Percentiles rank a stretch among this genome's conserved stretches.
These are phyloP conservation scores for Bathelium albidoporum DNA, from an alignment of 495 filamentous ascomycete genomes.

Conservation along the genomic window DNA sequence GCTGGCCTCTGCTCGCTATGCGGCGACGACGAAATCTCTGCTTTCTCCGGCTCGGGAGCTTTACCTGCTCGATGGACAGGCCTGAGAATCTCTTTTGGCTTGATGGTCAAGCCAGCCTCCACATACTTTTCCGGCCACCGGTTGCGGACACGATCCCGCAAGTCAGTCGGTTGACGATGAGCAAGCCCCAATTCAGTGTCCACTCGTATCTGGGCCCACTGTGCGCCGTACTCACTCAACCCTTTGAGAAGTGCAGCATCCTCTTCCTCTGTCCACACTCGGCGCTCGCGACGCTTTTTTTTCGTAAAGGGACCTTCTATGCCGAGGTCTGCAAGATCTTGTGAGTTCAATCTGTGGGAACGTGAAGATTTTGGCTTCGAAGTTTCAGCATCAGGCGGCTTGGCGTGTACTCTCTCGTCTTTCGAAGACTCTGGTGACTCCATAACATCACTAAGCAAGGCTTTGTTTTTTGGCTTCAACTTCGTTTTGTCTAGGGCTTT, in stretches of 20 bases:
- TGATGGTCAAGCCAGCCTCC: slow-evolving; percentile 29
- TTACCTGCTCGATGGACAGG: slow-evolving; percentile 10
- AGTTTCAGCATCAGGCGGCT: not conserved
- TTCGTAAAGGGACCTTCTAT: slow-evolving; percentile 46
- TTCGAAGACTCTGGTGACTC: slow-evolving; percentile 37
- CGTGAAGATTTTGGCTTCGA: slow-evolving; percentile 6
- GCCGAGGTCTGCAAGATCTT: slow-evolving; percentile 47
- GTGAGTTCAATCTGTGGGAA: slow-evolving; percentile 26
- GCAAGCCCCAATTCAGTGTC: slow-evolving; percentile 57
- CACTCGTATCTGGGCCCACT: slow-evolving; percentile 71
- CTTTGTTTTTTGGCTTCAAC: slow-evolving; percentile 7
- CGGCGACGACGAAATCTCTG: not conserved
- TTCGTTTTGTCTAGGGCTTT: slow-evolving; percentile 11
- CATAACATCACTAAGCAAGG: not conserved
- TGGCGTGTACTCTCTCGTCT: slow-evolving; percentile 19
- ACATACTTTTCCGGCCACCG: slow-evolving; percentile 67
- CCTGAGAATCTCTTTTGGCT: slow-evolving; percentile 12
- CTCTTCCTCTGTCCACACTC: slow-evolving; percentile 62
- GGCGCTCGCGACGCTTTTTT: slow-evolving; percentile 39
- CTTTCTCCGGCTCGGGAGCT: not conserved
- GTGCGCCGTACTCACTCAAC: slow-evolving; percentile 61
- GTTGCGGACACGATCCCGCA: slow-evolving; percentile 74
- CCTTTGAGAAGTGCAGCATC: slow-evolving; percentile 69
- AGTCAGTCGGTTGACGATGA: slow-evolving; percentile 62
- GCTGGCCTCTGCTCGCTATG: not conserved